These are phyloP conservation scores for Sinapis alba DNA, from an alignment of 441 rosid genomes.

Conservation along the genomic window DNA sequence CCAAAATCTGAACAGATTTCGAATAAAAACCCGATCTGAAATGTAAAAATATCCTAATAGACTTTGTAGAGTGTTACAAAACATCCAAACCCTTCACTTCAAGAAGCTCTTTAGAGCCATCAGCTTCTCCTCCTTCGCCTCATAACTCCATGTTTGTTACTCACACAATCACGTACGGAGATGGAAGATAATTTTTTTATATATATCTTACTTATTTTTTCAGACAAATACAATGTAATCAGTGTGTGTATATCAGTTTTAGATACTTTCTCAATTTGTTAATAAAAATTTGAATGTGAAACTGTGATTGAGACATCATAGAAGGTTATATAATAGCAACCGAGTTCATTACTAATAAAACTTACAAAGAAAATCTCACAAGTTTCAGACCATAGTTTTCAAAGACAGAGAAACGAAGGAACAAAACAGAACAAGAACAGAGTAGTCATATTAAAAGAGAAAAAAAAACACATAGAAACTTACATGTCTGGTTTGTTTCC, in stretches of 20 bases:
- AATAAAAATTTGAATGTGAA: neutral
- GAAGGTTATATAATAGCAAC: neutral
- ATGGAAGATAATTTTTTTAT: neutral
- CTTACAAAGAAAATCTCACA: neutral
- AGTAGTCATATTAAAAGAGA: neutral
- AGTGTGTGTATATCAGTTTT: neutral
- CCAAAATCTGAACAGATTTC: no score
- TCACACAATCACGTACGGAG: conserved; percentile 18
- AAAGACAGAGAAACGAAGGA: conserved; percentile 5
- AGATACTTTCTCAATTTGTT: neutral
- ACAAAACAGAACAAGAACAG: conserved; percentile 18
- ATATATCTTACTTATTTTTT: neutral
- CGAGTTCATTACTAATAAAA: conserved; percentile 5
- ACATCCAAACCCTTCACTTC: neutral
- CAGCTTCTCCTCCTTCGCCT: neutral
- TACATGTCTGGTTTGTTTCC: neutral
- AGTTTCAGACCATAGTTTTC: conserved; percentile 15
- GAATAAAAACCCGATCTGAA: no score
- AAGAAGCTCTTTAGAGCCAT: conserved; percentile 5
- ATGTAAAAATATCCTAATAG: no score
- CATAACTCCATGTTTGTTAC: conserved; percentile 20
- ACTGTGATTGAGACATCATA: neutral
- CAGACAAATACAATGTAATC: neutral
- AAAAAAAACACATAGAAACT: neutral
- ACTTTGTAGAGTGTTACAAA: no score